Base-by-base conservation (phyloP, 2,329 filamentous ascomycete species). In the Aureobasidium mangrovei region DNA sequence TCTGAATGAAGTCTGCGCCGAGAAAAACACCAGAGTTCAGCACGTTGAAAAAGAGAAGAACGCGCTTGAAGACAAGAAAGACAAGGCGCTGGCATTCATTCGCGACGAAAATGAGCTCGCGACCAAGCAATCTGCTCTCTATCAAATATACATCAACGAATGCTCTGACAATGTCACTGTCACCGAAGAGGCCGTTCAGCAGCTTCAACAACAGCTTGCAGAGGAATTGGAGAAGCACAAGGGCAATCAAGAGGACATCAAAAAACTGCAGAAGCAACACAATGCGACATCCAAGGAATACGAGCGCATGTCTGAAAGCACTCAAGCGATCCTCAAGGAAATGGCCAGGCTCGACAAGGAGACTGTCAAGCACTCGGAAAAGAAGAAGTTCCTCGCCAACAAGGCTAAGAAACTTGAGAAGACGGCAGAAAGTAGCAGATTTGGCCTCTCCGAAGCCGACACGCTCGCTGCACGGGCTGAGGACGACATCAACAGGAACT, bases 31-130 rank as follows among this genome's bases (percentile, higher is more conserved):
- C 35, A 87, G 94, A 58, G 93, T 98, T 1, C 90, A 97, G 70
- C 91, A 96, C 64, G 93, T 98, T 1, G 93, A 98, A 69, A 98
- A 96, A 69, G 93, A 98, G 70, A 96, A 89, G 76, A 88, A 87
- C 60, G 78, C 83, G 45, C 80, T 98, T 2, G 93, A 96, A 65
- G 91, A 95, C 69, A 97, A 96, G 76, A 98, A 98, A 72, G 85
- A 97, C 66, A 90, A 91, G 69, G 94, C 93, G 0, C 72, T 98
- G 6, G 84, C 88, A 1, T 97, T 83, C 65, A 85, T 98, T 58
- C 83, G 82, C 27, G 89, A 97, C 60, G 93, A 98, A 67, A 98
- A 98, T 62, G 91, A 97, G 67, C 77, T 98, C 38, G 82, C 84
- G 0, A 77, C 85, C 62, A 97, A 96, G 70, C 88, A 96, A 66